A percentile compares a stretch with the other conserved stretches of the same genome.
phyloP scores from a whole-genome alignment of 2,329 filamentous ascomycete species.

The Calonectria pauciramosa region DNA sequence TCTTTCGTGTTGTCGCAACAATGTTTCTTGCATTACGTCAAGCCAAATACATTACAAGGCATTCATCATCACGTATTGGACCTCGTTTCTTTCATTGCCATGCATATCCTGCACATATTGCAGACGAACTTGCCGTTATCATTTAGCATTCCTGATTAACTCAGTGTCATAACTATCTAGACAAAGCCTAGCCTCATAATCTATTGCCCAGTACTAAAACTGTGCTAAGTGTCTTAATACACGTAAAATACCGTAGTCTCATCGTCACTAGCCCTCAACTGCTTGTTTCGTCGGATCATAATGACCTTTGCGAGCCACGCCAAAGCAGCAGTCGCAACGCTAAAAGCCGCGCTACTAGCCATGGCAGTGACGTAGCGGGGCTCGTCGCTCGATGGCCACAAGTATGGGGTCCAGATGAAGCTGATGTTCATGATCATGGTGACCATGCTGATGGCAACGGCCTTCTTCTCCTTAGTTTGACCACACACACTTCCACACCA shows the following conservation, averaged over 20 bases:
- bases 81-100: not conserved
- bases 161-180: not conserved
- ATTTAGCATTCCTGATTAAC: not conserved
- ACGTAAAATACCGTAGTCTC: constrained; percentile 46
- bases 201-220: not conserved
- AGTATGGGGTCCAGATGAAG: constrained; percentile 33
- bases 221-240: constrained; percentile 31
- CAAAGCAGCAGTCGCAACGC: constrained; percentile 50
- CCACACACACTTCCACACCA: constrained; percentile 58
- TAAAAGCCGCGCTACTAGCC: constrained; percentile 39
- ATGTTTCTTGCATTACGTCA: not conserved
- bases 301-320: constrained; percentile 55
- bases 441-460: constrained; percentile 53
- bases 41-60: not conserved
- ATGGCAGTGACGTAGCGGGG: constrained; percentile 34
- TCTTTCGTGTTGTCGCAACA: not conserved
- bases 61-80: not conserved
- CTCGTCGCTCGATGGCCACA: constrained; percentile 29
- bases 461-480: constrained; percentile 62
- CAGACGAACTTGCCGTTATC: not conserved
- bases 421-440: constrained; percentile 34
- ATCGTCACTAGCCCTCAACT: constrained; percentile 43
- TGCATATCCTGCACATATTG: not conserved
- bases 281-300: constrained; percentile 53
- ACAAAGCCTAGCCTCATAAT: no score